Percentiles rank a stretch among this genome's conserved stretches.
Conservation (phyloP, 192 early-diverging fungal species). For the Umbelopsis vinacea region DNA sequence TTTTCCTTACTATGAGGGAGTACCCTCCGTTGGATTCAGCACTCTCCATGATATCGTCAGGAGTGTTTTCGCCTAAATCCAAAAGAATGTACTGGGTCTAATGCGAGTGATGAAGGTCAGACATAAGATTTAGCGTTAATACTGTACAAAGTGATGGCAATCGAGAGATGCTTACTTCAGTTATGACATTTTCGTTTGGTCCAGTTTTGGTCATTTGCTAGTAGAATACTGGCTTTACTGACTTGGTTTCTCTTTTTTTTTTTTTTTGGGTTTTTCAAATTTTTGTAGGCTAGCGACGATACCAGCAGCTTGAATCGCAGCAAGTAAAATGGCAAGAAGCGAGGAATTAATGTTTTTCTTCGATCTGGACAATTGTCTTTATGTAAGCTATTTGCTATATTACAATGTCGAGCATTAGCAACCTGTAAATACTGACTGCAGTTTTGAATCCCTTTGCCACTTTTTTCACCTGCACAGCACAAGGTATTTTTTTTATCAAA, state of each 20-base stretch:
- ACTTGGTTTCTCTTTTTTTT: too few relatives aligned
- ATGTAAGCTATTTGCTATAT: conserved; percentile 34
- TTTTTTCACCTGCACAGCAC: background rate
- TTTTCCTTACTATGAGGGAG: background rate
- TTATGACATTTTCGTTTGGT: background rate
- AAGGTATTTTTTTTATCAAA: background rate
- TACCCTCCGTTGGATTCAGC: background rate
- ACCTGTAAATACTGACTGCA: background rate
- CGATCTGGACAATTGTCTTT: conserved; percentile 84
- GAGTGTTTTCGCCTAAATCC: background rate
- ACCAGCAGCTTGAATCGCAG: background rate
- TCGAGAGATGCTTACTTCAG: background rate
- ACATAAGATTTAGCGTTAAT: background rate
- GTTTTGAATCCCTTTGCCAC: background rate
- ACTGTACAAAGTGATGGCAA: background rate
- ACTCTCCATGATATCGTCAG: background rate
- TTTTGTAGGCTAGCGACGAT: too few relatives aligned
- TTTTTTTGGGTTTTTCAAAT: too few relatives aligned
- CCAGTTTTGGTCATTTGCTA: background rate
- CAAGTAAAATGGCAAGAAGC: background rate
- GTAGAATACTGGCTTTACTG: too few relatives aligned
- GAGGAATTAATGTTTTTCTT: conserved; percentile 69
- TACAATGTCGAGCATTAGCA: conserved; percentile 24
- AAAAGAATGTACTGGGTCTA: conserved; percentile 15
- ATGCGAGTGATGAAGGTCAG: background rate